Percentiles rank a stretch among this genome's conserved stretches.
These are phyloP conservation scores for Aureobasidium subglaciale DNA, from an alignment of 2,329 filamentous ascomycete genomes.

Conservation along the genomic window DNA sequence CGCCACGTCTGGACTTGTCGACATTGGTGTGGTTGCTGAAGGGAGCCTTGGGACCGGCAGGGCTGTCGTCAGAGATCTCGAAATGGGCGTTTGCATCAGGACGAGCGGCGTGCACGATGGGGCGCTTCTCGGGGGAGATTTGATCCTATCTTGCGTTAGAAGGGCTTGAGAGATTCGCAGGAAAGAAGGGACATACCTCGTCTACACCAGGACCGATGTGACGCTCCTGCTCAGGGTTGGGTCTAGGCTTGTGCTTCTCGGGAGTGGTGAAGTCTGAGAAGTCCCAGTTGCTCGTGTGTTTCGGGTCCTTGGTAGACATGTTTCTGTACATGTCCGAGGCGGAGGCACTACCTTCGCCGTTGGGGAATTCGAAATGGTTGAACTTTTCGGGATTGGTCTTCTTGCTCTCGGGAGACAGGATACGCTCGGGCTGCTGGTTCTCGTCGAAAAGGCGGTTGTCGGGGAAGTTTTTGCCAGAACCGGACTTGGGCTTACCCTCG, in stretches of 20 bases:
- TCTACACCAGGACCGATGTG: constrained; percentile 72
- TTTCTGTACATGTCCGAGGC: constrained; percentile 27
- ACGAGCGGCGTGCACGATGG: constrained; percentile 59
- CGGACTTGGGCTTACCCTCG: constrained; percentile 37
- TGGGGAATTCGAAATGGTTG: constrained; percentile 76
- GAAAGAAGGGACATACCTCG: constrained; percentile 35
- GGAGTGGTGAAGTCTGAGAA: constrained; percentile 87
- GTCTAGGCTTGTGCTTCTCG: constrained; percentile 61
- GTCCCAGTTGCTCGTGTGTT: constrained; percentile 68
- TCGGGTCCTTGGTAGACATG: constrained; percentile 23
- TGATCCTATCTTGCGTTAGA: constrained; percentile 39
- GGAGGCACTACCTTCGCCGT: constrained; percentile 45
- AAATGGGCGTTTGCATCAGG: constrained; percentile 79
- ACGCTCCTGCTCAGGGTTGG: constrained; percentile 61
- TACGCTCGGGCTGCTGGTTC: constrained; percentile 38
- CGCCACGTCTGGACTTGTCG: constrained; percentile 63
- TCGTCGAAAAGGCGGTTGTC: constrained; percentile 52
- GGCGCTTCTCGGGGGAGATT: constrained; percentile 52
- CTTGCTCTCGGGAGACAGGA: constrained; percentile 37
- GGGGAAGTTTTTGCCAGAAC: constrained; percentile 44
- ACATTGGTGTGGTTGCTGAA: constrained; percentile 28
- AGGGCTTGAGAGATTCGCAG: constrained; percentile 13
- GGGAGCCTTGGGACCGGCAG: constrained; percentile 32
- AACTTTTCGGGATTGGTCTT: constrained; percentile 73
- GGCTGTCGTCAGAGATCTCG: constrained; percentile 68